These are phyloP conservation scores for Phialophora macrospora DNA, from an alignment of 2,329 filamentous ascomycete species.

Conservation along the genomic window DNA sequence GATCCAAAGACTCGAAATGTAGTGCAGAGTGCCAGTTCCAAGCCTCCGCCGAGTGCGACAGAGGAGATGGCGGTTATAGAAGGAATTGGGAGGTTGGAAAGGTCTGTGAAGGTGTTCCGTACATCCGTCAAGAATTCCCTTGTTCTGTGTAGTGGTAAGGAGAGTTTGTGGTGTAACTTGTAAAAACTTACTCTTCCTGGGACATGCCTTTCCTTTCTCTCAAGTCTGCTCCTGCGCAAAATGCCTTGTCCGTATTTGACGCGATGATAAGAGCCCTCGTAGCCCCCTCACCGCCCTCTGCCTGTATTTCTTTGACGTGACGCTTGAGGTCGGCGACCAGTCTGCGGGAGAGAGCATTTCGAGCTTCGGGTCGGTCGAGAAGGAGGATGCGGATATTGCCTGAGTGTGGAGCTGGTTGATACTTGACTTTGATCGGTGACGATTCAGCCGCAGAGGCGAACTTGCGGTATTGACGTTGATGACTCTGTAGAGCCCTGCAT, in stretches of 20 bases:
- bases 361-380: conserved; percentile 79
- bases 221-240: conserved; percentile 93
- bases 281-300: conserved; percentile 59
- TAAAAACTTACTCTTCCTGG: conserved; percentile 69
- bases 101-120: conserved; percentile 72
- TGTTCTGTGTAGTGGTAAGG: conserved; percentile 61
- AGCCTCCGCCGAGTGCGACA: conserved; percentile 85
- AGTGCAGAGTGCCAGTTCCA: conserved; percentile 89
- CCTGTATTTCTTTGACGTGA: conserved; percentile 73
- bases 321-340: conserved; percentile 73
- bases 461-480: conserved; percentile 12
- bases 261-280: conserved; percentile 84
- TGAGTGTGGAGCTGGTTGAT: conserved; percentile 75
- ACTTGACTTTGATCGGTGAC: conserved; percentile 65
- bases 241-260: conserved; percentile 81
- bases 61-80: conserved; percentile 88
- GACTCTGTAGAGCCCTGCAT: conserved; percentile 2
- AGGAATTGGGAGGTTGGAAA: conserved; percentile 79
- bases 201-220: conserved; percentile 83
- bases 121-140: conserved; percentile 76
- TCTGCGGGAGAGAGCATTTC: conserved; percentile 86
- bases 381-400: conserved; percentile 88
- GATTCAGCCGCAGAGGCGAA: conserved; percentile 30
- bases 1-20: conserved; percentile 86
- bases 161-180: conserved; percentile 1